phyloP scores from a whole-genome alignment of 1,284 basidiomycete species.

The Butyriboletus appendiculatus region DNA sequence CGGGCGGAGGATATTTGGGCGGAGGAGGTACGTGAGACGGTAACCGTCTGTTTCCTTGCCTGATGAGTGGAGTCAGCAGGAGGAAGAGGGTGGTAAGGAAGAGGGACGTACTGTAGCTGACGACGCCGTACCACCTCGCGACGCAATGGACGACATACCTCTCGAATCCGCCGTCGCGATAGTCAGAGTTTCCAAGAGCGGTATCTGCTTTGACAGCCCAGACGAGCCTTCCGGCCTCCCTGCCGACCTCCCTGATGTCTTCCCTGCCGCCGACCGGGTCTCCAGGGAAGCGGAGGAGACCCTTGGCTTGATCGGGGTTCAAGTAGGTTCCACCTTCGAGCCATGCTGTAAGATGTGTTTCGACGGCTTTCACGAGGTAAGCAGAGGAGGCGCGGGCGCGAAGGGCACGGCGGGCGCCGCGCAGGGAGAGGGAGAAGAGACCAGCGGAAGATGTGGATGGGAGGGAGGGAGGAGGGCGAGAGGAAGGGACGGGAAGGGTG shows the following conservation, averaged over 20 bases:
- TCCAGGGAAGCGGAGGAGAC: constrained; percentile 39
- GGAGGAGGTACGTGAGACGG: constrained; percentile 74
- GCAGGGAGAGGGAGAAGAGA: constrained; percentile 71
- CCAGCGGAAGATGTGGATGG: constrained; percentile 65
- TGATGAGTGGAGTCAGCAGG: constrained; percentile 29
- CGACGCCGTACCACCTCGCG: constrained; percentile 73
- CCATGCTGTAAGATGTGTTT: constrained; percentile 65
- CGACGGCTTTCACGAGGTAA: constrained; percentile 62
- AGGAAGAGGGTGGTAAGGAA: background rate
- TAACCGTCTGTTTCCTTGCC: constrained; percentile 66
- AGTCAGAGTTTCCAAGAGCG: constrained; percentile 7
- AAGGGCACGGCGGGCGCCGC: constrained; percentile 68
- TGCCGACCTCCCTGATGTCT: constrained; percentile 60
- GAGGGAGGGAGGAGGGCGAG: constrained; percentile 43
- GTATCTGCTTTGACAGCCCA: constrained; percentile 52
- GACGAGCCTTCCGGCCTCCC: constrained; percentile 65
- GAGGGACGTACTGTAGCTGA: constrained; percentile 73
- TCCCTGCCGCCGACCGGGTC: constrained; percentile 52
- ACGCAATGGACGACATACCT: constrained; percentile 80
- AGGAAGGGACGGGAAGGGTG: constrained; percentile 50
- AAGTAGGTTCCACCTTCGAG: constrained; percentile 59
- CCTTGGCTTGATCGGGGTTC: constrained; percentile 44
- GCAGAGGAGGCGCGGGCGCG: constrained; percentile 62
- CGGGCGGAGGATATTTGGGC: constrained; percentile 69
- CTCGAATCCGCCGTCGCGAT: constrained; percentile 61